Evolutionary conservation across 495 filamentous ascomycete genomes (phyloP).

Genomic region (Astrothelium macrocarpum): DNA sequence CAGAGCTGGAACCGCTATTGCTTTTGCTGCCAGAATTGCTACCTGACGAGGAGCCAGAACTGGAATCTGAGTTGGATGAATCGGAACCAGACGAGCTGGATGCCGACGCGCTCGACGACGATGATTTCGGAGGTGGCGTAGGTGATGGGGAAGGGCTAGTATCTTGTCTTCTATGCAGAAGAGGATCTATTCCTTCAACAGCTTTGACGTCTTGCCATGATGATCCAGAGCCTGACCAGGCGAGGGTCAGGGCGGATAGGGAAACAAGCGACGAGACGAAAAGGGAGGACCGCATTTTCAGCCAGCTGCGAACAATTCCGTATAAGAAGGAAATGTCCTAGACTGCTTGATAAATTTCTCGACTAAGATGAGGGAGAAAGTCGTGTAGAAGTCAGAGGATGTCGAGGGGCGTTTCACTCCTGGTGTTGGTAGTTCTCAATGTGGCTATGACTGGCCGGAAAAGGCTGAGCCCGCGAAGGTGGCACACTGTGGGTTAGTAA

Average conservation of each 20-base stretch:
- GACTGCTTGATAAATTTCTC: background rate
- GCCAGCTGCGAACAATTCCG: background rate
- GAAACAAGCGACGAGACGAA: constrained; percentile 25
- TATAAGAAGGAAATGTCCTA: background rate
- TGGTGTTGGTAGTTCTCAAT: background rate
- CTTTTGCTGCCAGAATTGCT: constrained; percentile 4
- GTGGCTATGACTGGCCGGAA: background rate
- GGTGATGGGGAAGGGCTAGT: constrained; percentile 13
- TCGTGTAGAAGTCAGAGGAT: background rate
- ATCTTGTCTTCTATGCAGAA: constrained; percentile 22
- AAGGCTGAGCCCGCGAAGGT: background rate
- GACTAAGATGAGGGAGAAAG: background rate
- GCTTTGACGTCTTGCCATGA: constrained; percentile 20
- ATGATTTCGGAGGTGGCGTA: constrained; percentile 10
- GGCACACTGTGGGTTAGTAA: background rate
- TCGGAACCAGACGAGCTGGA: constrained; percentile 2
- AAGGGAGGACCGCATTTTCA: constrained; percentile 28
- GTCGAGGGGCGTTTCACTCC: constrained; percentile 2
- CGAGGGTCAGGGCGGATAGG: constrained; percentile 26
- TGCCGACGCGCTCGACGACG: background rate
- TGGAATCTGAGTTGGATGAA: constrained; percentile 1
- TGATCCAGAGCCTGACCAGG: constrained; percentile 19
- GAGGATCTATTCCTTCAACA: constrained; percentile 16
- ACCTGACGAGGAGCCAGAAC: background rate
- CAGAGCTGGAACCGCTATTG: background rate